phyloP scores from a whole-genome alignment of 129 eudicot species.

The Pittosporum tobira region DNA sequence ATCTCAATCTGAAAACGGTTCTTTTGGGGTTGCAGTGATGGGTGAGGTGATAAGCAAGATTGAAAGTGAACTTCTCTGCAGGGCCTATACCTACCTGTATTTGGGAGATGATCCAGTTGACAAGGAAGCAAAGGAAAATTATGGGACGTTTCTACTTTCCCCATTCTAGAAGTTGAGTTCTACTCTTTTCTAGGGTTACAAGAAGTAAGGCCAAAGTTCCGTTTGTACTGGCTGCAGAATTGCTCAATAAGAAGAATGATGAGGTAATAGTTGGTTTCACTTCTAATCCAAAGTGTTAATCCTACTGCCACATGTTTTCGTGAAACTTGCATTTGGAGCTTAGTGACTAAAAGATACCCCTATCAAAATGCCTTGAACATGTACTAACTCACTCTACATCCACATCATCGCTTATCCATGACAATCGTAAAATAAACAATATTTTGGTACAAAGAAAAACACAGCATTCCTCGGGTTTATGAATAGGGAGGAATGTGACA shows the following conservation, averaged over 20 bases:
- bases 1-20: neutral
- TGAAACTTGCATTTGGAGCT: neutral
- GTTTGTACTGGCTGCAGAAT: neutral
- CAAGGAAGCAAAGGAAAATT: conserved; percentile 14
- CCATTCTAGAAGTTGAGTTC: conserved; percentile 6
- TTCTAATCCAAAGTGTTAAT: neutral
- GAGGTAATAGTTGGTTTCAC: neutral
- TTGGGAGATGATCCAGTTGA: conserved; percentile 5
- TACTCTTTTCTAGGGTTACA: neutral
- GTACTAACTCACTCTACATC: no score
- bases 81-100: conserved; percentile 7
- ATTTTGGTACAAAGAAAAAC: neutral
- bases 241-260: neutral
- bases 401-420: neutral
- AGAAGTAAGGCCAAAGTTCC: neutral
- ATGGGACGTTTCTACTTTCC: conserved; percentile 5
- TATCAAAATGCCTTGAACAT: neutral
- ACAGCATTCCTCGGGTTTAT: neutral
- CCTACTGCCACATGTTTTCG: neutral
- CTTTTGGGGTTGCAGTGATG: conserved; percentile 15
- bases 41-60: neutral
- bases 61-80: conserved; percentile 11
- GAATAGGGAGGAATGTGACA: conserved; percentile 1
- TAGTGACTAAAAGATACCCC: neutral
- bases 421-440: neutral